These are phyloP conservation scores for Acacia confusa DNA, from an alignment of 306 rosid genomes.

Conservation along the genomic window DNA sequence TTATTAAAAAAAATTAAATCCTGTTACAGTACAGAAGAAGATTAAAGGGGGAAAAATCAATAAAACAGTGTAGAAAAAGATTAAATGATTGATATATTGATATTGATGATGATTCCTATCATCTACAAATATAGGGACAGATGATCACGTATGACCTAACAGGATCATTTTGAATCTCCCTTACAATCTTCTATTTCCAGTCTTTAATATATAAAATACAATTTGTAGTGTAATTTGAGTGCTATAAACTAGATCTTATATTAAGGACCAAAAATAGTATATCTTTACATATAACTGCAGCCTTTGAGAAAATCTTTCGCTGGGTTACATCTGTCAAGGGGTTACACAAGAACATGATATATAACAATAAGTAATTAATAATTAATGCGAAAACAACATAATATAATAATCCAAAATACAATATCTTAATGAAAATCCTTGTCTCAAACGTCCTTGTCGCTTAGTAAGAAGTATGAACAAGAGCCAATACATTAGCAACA, in stretches of 20 bases:
- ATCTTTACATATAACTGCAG: no score
- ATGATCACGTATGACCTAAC: not conserved
- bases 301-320: not conserved
- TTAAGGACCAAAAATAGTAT: no score
- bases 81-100: not conserved
- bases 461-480: not conserved
- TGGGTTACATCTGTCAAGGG: not conserved
- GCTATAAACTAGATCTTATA: no score
- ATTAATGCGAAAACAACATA: not conserved
- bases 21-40: not conserved
- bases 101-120: not conserved
- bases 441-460: not conserved
- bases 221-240: no score
- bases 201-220: no score
- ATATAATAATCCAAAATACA: not conserved
- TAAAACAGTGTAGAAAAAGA: no score
- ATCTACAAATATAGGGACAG: not conserved
- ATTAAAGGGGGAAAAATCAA: not conserved
- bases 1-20: no score
- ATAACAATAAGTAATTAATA: no score
- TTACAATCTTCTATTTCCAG: no score
- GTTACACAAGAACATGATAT: not conserved
- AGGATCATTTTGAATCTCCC: not conserved
- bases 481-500: not conserved
- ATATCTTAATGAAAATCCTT: not conserved